These are phyloP conservation scores for Tagetes erecta DNA, from an alignment of 129 eudicot genomes.

Conservation along the genomic window DNA sequence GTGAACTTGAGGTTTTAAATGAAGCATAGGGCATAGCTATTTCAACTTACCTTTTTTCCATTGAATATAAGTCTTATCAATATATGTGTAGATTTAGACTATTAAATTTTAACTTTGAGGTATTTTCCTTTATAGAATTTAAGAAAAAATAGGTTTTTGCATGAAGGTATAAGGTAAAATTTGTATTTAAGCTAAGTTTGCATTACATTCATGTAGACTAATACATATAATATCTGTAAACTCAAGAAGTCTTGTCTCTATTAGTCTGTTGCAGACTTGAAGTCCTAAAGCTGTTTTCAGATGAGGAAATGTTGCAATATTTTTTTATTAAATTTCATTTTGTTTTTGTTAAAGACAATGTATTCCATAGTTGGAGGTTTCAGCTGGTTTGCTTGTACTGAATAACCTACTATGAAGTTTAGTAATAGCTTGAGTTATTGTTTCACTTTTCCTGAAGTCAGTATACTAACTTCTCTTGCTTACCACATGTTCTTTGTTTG, in stretches of 20 bases:
- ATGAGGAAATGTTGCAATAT: neutral
- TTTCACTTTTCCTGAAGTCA: neutral
- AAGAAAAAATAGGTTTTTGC: neutral
- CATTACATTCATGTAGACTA: conserved; percentile 8
- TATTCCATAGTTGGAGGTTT: conserved; percentile 15
- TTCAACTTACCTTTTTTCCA: neutral
- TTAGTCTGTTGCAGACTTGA: neutral
- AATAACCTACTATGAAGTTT: neutral
- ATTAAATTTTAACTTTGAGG: conserved; percentile 2
- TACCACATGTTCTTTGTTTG: conserved; percentile 15
- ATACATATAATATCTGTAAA: neutral
- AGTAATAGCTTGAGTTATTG: conserved; percentile 4
- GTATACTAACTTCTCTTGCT: conserved; percentile 9
- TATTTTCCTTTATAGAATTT: neutral
- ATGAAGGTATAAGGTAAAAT: conserved; percentile 1
- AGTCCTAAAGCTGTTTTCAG: neutral
- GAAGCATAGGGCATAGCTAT: conserved; percentile 10
- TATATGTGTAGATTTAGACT: neutral
- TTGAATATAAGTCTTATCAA: neutral
- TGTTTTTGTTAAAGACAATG: neutral
- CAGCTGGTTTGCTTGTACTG: neutral
- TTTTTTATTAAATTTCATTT: neutral
- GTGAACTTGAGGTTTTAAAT: conserved; percentile 72
- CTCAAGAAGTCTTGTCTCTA: neutral
- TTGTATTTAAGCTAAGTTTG: neutral